phyloP scores from a whole-genome alignment of 768 basidiomycete genomes.

The Kwoniella sp. region DNA sequence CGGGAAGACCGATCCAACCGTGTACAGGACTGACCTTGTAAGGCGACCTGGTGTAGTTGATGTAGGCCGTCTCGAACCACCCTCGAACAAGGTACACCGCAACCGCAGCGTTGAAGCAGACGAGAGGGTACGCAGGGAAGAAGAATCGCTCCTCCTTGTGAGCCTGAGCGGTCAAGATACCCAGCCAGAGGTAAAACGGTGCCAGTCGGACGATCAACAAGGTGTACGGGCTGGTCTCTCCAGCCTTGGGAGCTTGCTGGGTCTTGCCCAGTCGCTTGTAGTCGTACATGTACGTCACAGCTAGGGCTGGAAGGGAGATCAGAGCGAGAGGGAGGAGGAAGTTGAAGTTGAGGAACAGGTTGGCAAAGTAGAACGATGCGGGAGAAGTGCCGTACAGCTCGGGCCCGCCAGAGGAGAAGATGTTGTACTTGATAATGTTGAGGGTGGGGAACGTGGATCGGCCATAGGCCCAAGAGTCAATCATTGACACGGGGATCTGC shows the following conservation, averaged over 20 bases:
- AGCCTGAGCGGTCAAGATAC: constrained; percentile 69
- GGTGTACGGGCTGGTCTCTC: constrained; percentile 64
- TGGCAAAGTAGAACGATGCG: constrained; percentile 77
- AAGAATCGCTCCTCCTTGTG: constrained; percentile 99
- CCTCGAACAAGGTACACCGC: constrained; percentile 77
- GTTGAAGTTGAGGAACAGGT: constrained; percentile 93
- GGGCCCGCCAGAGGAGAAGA: constrained; percentile 85
- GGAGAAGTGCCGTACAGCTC: constrained; percentile 89
- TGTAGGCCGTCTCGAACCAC: constrained; percentile 73
- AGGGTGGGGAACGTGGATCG: constrained; percentile 73
- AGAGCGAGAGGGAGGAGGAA: constrained; percentile 74
- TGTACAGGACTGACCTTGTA: constrained; percentile 69
- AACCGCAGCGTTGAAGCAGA: constrained; percentile 94
- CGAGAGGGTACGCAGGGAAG: constrained; percentile 84
- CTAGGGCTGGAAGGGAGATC: constrained; percentile 70
- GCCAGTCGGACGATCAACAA: constrained; percentile 69
- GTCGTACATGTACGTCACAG: constrained; percentile 69
- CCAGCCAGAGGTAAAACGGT: constrained; percentile 90
- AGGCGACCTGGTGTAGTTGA: constrained; percentile 72
- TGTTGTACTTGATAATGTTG: constrained; percentile 91
- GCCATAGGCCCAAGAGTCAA: constrained; percentile 86
- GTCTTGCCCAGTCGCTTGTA: constrained; percentile 63
- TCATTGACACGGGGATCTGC: constrained; percentile 73
- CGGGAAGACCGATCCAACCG: neutral
- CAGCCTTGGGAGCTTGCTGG: constrained; percentile 53